These are phyloP conservation scores for Fusarium nisikadoi DNA, from an alignment of 2,329 filamentous ascomycete genomes.

Conservation along the genomic window DNA sequence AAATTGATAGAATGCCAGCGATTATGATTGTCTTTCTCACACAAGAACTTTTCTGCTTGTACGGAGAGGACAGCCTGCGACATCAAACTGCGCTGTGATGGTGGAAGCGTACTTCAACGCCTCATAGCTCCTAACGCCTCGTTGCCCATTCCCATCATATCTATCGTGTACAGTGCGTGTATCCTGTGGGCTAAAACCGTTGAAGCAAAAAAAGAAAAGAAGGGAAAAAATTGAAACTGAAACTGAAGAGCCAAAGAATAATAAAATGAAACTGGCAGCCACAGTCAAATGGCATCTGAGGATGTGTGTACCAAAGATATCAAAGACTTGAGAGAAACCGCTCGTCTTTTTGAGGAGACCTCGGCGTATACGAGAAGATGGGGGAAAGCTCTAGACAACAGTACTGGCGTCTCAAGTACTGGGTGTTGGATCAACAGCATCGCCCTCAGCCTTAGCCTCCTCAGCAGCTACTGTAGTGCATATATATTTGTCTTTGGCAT, in stretches of 20 bases:
- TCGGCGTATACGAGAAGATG: not conserved
- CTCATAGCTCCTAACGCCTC: constrained; percentile 30
- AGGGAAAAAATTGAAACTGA: not conserved
- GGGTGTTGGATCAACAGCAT: not conserved
- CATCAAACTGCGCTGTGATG: not conserved
- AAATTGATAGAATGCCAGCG: not conserved
- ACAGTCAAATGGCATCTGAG: not conserved
- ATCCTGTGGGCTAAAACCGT: constrained; percentile 17
- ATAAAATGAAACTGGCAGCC: not conserved
- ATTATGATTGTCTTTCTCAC: constrained; percentile 4
- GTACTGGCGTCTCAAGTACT: not conserved
- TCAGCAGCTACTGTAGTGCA: constrained; percentile 6
- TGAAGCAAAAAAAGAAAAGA: not conserved
- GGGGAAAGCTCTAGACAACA: not conserved
- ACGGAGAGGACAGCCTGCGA: not conserved
- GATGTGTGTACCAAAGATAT: not conserved
- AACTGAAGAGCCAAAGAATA: not conserved
- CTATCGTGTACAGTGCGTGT: constrained; percentile 34
- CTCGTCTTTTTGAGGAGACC: not conserved
- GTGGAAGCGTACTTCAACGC: constrained; percentile 3
- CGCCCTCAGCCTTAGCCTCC: not conserved
- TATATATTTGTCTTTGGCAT: constrained; percentile 27
- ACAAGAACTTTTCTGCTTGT: constrained; percentile 10
- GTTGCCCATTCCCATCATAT: constrained; percentile 25
- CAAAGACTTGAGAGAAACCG: not conserved